These are phyloP conservation scores for Cornus controversa DNA, from an alignment of 148 eudicot species.

Conservation along the genomic window DNA sequence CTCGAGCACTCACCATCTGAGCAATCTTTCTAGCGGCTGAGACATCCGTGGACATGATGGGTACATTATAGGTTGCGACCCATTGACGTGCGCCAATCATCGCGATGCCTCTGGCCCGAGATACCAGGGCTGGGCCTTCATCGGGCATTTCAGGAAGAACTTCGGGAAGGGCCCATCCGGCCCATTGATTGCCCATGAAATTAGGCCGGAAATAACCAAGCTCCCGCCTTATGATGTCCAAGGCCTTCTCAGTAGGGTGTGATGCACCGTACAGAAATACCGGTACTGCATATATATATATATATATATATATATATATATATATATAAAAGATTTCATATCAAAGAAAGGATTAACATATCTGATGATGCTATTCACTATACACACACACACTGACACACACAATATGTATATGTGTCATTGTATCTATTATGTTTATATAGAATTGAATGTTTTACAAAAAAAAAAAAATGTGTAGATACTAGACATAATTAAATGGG, in stretches of 20 bases:
- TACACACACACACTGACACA: no score
- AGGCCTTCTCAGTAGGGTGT: conserved; percentile 56
- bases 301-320: no score
- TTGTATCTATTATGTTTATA: no score
- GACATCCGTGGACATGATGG: conserved; percentile 59
- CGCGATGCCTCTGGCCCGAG: conserved; percentile 45
- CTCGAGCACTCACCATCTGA: conserved; percentile 55
- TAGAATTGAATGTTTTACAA: no score
- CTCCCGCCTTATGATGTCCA: conserved; percentile 53
- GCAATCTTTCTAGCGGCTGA: conserved; percentile 46
- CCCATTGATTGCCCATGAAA: conserved; percentile 52
- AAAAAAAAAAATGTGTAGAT: no score
- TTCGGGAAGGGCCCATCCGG: conserved; percentile 55
- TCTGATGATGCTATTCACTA: no score
- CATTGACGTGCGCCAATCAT: conserved; percentile 60
- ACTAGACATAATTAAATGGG: no score
- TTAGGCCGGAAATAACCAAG: conserved; percentile 59
- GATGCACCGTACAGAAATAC: conserved; percentile 56
- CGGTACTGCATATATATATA: conserved; percentile 49
- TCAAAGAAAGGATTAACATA: no score
- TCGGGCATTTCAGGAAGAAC: conserved; percentile 43
- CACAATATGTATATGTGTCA: no score
- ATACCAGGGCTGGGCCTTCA: conserved; percentile 45
- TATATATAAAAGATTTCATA: not conserved
- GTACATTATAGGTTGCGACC: conserved; percentile 58